Percentiles rank a stretch among this genome's conserved stretches.
Evolutionary conservation across 2,329 filamentous ascomycete species (phyloP).

Genomic region (Leptographium galeiforme): DNA sequence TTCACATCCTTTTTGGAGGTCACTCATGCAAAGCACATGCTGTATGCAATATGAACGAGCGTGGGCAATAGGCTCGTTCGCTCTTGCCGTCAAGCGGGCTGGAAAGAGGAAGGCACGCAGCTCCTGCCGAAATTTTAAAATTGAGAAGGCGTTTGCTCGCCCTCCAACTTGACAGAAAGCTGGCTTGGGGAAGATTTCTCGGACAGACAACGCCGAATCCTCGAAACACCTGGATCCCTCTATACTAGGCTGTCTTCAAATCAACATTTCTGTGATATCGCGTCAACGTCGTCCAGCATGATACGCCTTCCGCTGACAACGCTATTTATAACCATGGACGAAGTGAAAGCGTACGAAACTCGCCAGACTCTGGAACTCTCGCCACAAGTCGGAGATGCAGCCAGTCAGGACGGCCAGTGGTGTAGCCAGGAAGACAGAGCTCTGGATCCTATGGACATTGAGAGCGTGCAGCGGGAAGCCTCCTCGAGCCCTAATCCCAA

Average conservation of each 20-base stretch:
- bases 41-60: too few species aligned
- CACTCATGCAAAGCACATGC: too few species aligned
- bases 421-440: conserved; percentile 13
- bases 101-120: too few species aligned
- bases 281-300: conserved; percentile 17
- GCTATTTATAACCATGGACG: conserved; percentile 25
- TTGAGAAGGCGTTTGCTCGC: too few species aligned
- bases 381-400: conserved; percentile 15
- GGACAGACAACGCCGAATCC: too few species aligned
- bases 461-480: neutral
- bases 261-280: too few species aligned
- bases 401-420: neutral
- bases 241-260: neutral
- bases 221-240: neutral
- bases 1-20: too few species aligned
- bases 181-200: too few species aligned
- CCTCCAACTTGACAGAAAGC: too few species aligned
- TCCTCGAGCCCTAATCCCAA: neutral
- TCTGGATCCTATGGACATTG: conserved; percentile 2
- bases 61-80: too few species aligned
- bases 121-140: too few species aligned
- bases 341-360: conserved; percentile 22
- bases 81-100: too few species aligned
- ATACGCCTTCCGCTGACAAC: conserved; percentile 26
- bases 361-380: conserved; percentile 19